Conservation (phyloP, 129 eudicot species). For the Arctium minus region DNA sequence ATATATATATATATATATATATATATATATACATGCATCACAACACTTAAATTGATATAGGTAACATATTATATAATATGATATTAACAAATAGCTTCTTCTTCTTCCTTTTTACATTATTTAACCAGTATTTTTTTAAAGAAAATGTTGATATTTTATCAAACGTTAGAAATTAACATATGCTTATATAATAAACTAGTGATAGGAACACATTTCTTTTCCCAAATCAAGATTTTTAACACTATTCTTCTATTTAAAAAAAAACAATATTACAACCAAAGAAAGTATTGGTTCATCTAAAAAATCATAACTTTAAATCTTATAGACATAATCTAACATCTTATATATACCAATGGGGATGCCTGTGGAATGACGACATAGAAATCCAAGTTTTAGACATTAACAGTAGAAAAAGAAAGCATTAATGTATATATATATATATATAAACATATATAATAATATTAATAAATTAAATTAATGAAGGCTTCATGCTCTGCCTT, state of each 20-base stretch:
- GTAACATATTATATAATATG: not conserved
- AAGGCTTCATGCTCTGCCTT: not conserved
- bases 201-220: too few species aligned
- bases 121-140: not conserved
- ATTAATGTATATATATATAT: not conserved
- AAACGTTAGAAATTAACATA: too few species aligned
- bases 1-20: not conserved
- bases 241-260: too few species aligned
- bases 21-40: not conserved
- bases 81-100: not conserved
- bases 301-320: not conserved
- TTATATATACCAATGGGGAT: not conserved
- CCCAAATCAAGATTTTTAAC: too few species aligned
- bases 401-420: not conserved
- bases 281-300: not conserved
- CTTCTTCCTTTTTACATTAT: not conserved
- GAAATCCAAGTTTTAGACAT: not conserved
- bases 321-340: not conserved
- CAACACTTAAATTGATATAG: not conserved
- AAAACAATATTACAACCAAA: not conserved
- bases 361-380: not conserved
- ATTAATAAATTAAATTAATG: not conserved
- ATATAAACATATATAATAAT: not conserved
- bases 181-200: too few species aligned
- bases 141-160: too few species aligned